Percentiles rank a stretch among this genome's conserved stretches.
These are phyloP conservation scores for Termitomyces bulborhizus DNA, from an alignment of 768 basidiomycete genomes.

Conservation along the genomic window DNA sequence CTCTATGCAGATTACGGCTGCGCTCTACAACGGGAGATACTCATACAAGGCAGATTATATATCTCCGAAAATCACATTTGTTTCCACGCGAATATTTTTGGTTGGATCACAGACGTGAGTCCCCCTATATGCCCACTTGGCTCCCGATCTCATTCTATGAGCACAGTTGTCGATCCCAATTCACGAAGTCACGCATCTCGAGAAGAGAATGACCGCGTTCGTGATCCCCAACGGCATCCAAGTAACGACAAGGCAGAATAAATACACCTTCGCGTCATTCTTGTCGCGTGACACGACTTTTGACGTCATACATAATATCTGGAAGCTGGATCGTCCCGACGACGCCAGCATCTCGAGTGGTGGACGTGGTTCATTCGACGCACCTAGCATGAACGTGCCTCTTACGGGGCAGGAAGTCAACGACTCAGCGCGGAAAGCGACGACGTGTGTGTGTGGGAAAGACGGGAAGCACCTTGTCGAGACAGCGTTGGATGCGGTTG, in stretches of 20 bases:
- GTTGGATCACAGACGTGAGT: conserved; percentile 95
- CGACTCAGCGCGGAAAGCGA: conserved; percentile 40
- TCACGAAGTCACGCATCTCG: conserved; percentile 76
- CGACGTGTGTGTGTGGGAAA: conserved; percentile 69
- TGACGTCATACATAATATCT: conserved; percentile 94
- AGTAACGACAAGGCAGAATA: conserved; percentile 72
- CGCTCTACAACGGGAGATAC: conserved; percentile 91
- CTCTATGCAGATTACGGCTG: conserved; percentile 84
- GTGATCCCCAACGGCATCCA: conserved; percentile 97
- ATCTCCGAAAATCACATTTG: conserved; percentile 99
- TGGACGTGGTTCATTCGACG: conserved; percentile 29
- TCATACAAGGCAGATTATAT: conserved; percentile 93
- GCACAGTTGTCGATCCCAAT: conserved; percentile 82
- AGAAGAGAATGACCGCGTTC: conserved; percentile 97
- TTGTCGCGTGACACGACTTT: conserved; percentile 93
- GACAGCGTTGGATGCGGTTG: conserved; percentile 65
- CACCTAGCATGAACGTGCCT: conserved; percentile 12
- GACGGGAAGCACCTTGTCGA: conserved; percentile 67
- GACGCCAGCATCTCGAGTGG: conserved; percentile 33
- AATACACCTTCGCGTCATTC: conserved; percentile 96
- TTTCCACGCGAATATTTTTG: conserved; percentile 99
- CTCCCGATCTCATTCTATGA: conserved; percentile 15
- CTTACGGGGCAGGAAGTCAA: conserved; percentile 14
- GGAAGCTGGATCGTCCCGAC: conserved; percentile 84
- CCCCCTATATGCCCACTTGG: conserved; percentile 9